phyloP scores from a whole-genome alignment of 1,139 yeast genomes.

The Diutina siamensis region DNA sequence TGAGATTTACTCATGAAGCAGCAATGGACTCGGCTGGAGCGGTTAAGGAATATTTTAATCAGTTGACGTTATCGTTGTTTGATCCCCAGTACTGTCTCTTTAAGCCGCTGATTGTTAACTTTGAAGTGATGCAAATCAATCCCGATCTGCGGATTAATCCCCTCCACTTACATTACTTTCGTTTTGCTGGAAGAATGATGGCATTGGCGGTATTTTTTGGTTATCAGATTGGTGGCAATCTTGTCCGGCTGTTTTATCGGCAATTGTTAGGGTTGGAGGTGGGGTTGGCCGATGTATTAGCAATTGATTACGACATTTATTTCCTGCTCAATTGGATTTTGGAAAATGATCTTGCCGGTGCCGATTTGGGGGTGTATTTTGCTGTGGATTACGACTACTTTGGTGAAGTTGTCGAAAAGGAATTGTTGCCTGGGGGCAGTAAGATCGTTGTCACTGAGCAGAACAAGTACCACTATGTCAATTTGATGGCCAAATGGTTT shows the following conservation, averaged over 20 bases:
- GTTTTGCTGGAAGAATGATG: slow-evolving; percentile 95
- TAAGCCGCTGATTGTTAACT: slow-evolving; percentile 95
- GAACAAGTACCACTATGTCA: slow-evolving; percentile 91
- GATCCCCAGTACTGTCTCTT: slow-evolving; percentile 95
- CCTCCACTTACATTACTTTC: slow-evolving; percentile 94
- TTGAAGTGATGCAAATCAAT: slow-evolving; percentile 92
- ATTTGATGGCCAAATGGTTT: slow-evolving; percentile 92
- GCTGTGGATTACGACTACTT: slow-evolving; percentile 93
- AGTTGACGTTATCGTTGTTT: slow-evolving; percentile 95
- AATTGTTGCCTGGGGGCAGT: slow-evolving; percentile 79
- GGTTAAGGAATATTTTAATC: slow-evolving; percentile 91
- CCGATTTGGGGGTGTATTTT: slow-evolving; percentile 70
- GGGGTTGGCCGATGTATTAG: slow-evolving; percentile 93
- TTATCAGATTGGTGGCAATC: slow-evolving; percentile 93
- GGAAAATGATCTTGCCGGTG: slow-evolving; percentile 78
- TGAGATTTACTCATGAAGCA: slow-evolving; percentile 97
- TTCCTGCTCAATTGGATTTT: slow-evolving; percentile 91
- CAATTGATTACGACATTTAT: slow-evolving; percentile 97
- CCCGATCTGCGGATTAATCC: slow-evolving; percentile 98
- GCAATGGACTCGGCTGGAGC: too few relatives aligned
- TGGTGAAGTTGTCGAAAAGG: slow-evolving; percentile 85
- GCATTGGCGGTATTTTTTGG: slow-evolving; percentile 98
- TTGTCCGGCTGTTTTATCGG: slow-evolving; percentile 94
- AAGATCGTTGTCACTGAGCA: slow-evolving; percentile 87
- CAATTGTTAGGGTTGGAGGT: slow-evolving; percentile 95